A percentile compares a stretch with the other conserved stretches of the same genome.
These are phyloP conservation scores for Cymbopogon citratus DNA, from an alignment of 176 grass and related monocot species.

Conservation along the genomic window DNA sequence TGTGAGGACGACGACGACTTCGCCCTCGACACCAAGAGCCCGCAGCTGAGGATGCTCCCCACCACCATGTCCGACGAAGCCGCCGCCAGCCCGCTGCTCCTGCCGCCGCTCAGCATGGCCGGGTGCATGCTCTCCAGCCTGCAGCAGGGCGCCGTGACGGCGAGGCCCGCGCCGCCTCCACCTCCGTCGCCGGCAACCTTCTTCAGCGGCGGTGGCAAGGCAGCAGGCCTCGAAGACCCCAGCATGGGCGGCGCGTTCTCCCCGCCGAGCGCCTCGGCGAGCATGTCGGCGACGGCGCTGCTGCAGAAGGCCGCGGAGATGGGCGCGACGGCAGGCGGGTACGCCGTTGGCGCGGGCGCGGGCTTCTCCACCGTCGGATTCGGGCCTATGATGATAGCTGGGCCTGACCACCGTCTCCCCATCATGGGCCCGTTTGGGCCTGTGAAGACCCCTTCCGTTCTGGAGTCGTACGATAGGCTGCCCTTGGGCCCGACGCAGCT, in stretches of 20 bases:
- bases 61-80: not conserved
- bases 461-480: not conserved
- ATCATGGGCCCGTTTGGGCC: not conserved
- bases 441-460: not conserved
- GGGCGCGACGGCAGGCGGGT: conserved; percentile 18
- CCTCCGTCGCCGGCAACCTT: not conserved
- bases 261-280: not conserved
- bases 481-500: not conserved
- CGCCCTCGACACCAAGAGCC: conserved; percentile 33
- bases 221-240: not conserved
- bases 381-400: conserved; percentile 12
- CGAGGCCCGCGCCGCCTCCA: not conserved
- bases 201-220: not conserved
- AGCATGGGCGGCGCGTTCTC: not conserved
- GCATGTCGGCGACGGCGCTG: conserved; percentile 65
- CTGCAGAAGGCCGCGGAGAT: conserved; percentile 62
- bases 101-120: conserved; percentile 28
- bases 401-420: not conserved
- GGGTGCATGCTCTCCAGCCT: conserved; percentile 52
- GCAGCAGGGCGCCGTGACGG: not conserved
- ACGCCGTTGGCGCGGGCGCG: not conserved
- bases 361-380: not conserved
- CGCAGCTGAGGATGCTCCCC: conserved; percentile 28
- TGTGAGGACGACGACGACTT: not conserved
- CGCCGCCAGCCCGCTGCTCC: not conserved